A percentile compares a stretch with the other conserved stretches of the same genome.
Evolutionary conservation across 2,329 filamentous ascomycete species (phyloP).

Genomic region (Waltergamsia citrina): DNA sequence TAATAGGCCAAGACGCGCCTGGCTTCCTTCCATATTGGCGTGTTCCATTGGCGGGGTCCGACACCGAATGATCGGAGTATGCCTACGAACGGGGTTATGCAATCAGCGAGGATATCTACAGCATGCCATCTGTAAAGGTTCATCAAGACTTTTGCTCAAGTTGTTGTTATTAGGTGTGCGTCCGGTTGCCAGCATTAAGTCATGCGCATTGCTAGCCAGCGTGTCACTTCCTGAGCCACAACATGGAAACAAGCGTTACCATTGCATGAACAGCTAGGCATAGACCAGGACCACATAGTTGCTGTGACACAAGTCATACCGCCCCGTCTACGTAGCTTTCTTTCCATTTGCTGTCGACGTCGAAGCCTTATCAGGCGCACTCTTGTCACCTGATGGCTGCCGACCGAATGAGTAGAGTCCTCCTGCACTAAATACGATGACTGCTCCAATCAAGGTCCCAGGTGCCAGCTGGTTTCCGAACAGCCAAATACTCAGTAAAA

Average conservation of each 20-base stretch:
- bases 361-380: too few relatives aligned
- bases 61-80: conserved; percentile 10
- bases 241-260: too few relatives aligned
- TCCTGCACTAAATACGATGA: conserved; percentile 84
- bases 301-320: too few relatives aligned
- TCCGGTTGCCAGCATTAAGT: too few relatives aligned
- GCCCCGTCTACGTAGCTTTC: too few relatives aligned
- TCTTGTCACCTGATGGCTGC: conserved; percentile 1
- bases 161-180: too few relatives aligned
- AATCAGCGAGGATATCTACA: conserved; percentile 6
- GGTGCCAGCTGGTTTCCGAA: conserved; percentile 77
- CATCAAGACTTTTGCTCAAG: neutral
- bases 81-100: conserved; percentile 14
- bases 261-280: too few relatives aligned
- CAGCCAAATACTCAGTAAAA: conserved; percentile 84
- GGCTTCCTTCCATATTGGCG: too few relatives aligned
- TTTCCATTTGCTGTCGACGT: conserved; percentile 4
- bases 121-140: neutral
- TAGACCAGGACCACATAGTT: too few relatives aligned
- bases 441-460: conserved; percentile 72
- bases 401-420: conserved; percentile 66
- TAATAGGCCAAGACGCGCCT: too few relatives aligned
- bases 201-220: too few relatives aligned
- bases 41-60: conserved; percentile 2
- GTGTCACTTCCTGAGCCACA: too few relatives aligned